Evolutionary conservation across 176 grass and related monocot species (phyloP).

Genomic region (Oryza coarctata): DNA sequence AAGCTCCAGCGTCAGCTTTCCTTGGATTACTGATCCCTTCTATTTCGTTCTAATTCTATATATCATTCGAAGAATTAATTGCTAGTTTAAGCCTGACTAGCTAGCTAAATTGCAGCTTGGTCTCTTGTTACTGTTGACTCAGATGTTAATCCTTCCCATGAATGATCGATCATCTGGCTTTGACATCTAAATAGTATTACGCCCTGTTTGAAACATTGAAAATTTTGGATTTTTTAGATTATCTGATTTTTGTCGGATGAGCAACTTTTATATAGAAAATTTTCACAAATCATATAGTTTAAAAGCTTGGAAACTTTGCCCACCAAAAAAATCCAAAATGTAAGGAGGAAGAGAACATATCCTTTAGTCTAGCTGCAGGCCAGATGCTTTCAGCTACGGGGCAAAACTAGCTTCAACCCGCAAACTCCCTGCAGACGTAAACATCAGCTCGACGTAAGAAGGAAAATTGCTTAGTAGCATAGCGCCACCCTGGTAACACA

Average conservation of each 20-base stretch:
- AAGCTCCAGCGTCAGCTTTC: conserved; percentile 48
- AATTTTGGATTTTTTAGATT: too few species aligned
- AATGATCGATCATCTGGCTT: not conserved
- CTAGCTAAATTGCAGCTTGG: not conserved
- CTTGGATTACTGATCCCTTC: conserved; percentile 16
- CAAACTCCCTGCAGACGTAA: conserved; percentile 3
- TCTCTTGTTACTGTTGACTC: not conserved
- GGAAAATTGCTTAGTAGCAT: not conserved
- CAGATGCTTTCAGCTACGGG: not conserved
- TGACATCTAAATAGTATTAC: not conserved
- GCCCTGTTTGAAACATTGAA: too few species aligned
- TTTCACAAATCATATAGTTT: too few species aligned
- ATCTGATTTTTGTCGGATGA: too few species aligned
- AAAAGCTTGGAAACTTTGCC: too few species aligned
- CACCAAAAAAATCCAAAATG: too few species aligned
- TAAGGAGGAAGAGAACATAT: too few species aligned
- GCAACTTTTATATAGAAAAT: too few species aligned
- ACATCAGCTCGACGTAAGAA: not conserved
- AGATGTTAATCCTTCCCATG: not conserved
- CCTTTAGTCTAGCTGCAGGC: too few species aligned
- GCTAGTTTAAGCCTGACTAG: not conserved
- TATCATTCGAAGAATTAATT: not conserved
- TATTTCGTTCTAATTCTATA: not conserved
- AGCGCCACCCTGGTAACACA: not conserved
- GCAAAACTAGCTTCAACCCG: not conserved